phyloP scores from a whole-genome alignment of 1,284 basidiomycete species.

The Bondarzewia mesenterica region DNA sequence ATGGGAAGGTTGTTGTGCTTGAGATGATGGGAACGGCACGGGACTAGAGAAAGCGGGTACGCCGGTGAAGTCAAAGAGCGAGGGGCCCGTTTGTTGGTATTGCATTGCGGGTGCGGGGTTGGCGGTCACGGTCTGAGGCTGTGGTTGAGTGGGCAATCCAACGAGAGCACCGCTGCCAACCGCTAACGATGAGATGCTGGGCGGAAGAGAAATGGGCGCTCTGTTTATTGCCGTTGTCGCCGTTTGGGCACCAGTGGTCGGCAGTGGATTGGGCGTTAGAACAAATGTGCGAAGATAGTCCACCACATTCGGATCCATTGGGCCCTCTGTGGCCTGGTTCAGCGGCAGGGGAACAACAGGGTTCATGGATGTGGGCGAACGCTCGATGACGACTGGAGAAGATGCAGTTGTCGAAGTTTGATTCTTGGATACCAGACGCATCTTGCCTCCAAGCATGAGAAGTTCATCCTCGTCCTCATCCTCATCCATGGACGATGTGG shows the following conservation, averaged over 20 bases:
- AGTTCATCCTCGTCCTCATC: constrained; percentile 62
- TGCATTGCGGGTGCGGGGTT: not conserved
- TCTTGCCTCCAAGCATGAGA: constrained; percentile 61
- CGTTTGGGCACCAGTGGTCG: too few species aligned
- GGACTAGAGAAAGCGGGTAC: constrained; percentile 9
- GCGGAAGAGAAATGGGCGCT: not conserved
- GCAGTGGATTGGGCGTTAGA: constrained; percentile 20
- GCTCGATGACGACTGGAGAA: constrained; percentile 45
- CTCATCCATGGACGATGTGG: constrained; percentile 29
- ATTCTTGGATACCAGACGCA: constrained; percentile 60
- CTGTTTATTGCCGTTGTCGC: not conserved
- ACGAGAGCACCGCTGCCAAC: not conserved
- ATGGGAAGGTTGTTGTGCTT: not conserved
- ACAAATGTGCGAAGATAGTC: constrained; percentile 63
- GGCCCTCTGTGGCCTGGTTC: constrained; percentile 19
- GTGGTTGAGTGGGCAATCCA: not conserved
- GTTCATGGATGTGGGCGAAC: constrained; percentile 61
- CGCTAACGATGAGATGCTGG: not conserved
- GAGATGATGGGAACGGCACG: not conserved
- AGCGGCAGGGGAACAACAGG: constrained; percentile 40
- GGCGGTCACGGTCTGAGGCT: not conserved
- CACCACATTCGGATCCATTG: constrained; percentile 50
- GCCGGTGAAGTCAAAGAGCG: constrained; percentile 8
- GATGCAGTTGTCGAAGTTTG: constrained; percentile 38
- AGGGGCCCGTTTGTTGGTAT: not conserved